These are phyloP conservation scores for Musa balbisiana DNA, from an alignment of 202 grass and related monocot species.

Conservation along the genomic window DNA sequence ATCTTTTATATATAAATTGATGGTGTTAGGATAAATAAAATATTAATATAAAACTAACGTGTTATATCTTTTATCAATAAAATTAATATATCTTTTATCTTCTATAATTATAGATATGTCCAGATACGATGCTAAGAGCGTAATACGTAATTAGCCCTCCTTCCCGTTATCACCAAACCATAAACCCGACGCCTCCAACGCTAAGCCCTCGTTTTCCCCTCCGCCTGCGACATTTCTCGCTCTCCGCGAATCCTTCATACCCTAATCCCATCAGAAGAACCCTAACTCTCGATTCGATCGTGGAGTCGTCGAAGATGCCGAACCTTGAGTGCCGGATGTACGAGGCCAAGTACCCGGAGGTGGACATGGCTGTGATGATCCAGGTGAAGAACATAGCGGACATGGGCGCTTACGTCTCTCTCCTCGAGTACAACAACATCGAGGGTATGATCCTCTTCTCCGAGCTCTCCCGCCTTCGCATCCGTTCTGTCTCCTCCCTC, in stretches of 20 bases:
- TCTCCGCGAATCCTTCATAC: background rate
- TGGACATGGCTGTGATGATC: slow-evolving; percentile 3
- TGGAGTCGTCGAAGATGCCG: background rate
- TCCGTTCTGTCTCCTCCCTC: background rate
- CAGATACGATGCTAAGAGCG: too few relatives aligned
- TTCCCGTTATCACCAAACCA: too few relatives aligned
- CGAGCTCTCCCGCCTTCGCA: background rate
- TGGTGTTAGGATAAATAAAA: too few relatives aligned
- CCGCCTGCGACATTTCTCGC: background rate
- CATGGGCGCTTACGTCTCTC: background rate
- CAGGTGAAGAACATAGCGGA: slow-evolving; percentile 3
- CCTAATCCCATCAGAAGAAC: too few relatives aligned
- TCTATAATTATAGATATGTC: too few relatives aligned
- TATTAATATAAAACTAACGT: too few relatives aligned
- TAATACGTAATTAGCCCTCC: too few relatives aligned
- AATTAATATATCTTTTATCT: too few relatives aligned
- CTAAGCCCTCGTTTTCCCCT: background rate
- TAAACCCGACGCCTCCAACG: background rate
- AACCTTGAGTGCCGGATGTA: background rate
- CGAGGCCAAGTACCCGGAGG: slow-evolving; percentile 4
- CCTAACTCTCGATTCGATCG: too few relatives aligned
- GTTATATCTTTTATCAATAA: too few relatives aligned
- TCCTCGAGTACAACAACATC: too few relatives aligned
- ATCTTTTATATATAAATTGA: too few relatives aligned
- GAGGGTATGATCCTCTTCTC: background rate